Evolutionary conservation across 2,329 filamentous ascomycete species (phyloP), one percentile per base, ranked within the genome.

Genomic region (Curvularia sp.): DNA sequence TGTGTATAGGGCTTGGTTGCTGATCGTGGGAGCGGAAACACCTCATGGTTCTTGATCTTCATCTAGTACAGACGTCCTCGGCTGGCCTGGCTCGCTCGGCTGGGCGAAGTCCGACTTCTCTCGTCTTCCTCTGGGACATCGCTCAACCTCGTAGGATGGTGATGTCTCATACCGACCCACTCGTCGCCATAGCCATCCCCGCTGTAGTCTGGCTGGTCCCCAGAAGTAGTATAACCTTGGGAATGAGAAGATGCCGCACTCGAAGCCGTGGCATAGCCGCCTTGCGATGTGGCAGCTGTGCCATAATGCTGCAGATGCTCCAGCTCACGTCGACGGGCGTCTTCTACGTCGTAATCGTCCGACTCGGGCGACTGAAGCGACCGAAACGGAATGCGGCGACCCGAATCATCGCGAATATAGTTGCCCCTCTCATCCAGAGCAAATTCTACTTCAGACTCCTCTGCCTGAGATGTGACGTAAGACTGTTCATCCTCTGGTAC

Each of bases 281-380:
- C 64, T 18, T 60, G 74, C 51, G 65, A 76, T 34, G 64, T 70
- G 19, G 70, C 65, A 36, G 72, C 63, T 5, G 74, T 71, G 41
- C 80, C 80, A 57, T 83, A 83, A 43, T 76, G 76, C 45, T 79
- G 78, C 25, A 80, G 70, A 52, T 81, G 80, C 61, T 81, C 79
- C n/a, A 78, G 74, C 67, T 83, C 81, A 8, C 79, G 77, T 8
- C 78, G 80, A 2, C 80, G 77, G 59, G 83, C 82, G 34, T 82
- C 82, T 47, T 80, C 77, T 15, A 82, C 81, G 47, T 85, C 84
- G 63, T 83, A 85, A 53, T 87, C 84, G 45, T 86, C 84, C n/a
- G 73, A 75, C 36, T 74, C 69, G 51, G 68, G 71, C 21, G 70
- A 69, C 27, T 69, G 74, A 10, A 75, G 63, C 12, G 68, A 63